phyloP scores from a whole-genome alignment of 1,284 basidiomycete genomes.

The Porogramme epimiltina region DNA sequence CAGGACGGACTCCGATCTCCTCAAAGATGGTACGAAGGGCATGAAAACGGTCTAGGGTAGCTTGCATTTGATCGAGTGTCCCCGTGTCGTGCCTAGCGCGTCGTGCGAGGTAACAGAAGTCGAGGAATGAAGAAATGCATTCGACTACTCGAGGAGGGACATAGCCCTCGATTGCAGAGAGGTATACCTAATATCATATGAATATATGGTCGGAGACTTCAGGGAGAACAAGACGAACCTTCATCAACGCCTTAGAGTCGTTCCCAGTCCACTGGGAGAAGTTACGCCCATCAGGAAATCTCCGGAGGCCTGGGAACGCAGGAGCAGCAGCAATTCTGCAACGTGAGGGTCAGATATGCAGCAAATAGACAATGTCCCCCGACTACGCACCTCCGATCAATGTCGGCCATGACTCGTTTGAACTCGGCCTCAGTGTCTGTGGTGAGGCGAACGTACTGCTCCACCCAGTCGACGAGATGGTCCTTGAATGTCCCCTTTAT shows the following conservation, averaged over 20 bases:
- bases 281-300: slow-evolving; percentile 13
- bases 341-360: background rate
- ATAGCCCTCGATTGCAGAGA: slow-evolving; percentile 16
- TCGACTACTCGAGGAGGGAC: slow-evolving; percentile 14
- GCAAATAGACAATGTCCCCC: background rate
- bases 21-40: slow-evolving; percentile 13
- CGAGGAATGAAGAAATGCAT: slow-evolving; percentile 11
- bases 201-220: background rate
- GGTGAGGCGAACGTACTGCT: background rate
- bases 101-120: slow-evolving; percentile 21
- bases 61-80: slow-evolving; percentile 4
- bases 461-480: slow-evolving; percentile 22
- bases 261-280: slow-evolving; percentile 29
- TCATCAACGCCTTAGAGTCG: slow-evolving; percentile 28
- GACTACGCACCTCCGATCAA: slow-evolving; percentile 23
- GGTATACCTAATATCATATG: slow-evolving; percentile 7
- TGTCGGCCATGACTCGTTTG: slow-evolving; percentile 8
- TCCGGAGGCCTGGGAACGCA: slow-evolving; percentile 5
- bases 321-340: slow-evolving; percentile 3
- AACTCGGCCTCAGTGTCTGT: background rate
- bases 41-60: slow-evolving; percentile 8
- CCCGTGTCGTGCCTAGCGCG: slow-evolving; percentile 1
- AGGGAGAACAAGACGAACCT: slow-evolving; percentile 15
- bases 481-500: slow-evolving; percentile 11
- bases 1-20: slow-evolving; percentile 5